phyloP scores from a whole-genome alignment of 306 rosid species.

The Gastrolobium villosum region DNA sequence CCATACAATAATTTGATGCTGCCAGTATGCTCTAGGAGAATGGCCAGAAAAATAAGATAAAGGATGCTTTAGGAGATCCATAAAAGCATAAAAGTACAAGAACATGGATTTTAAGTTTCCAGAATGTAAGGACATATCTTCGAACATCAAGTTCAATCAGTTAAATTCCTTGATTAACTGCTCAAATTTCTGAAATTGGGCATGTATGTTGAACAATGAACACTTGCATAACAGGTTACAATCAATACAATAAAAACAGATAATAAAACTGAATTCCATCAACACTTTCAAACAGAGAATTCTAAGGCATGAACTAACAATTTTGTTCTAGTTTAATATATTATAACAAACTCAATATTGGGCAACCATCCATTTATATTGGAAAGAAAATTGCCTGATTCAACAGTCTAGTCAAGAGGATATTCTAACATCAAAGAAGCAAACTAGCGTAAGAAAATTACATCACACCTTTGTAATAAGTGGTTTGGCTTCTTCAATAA shows the following conservation, averaged over 20 bases:
- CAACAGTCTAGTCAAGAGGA: conserved; percentile 34
- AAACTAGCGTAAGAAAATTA: conserved; percentile 53
- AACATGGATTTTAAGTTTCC: conserved; percentile 5
- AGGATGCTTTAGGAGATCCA: neutral
- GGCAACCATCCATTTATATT: conserved; percentile 10
- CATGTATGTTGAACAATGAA: neutral
- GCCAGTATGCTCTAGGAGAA: conserved; percentile 2
- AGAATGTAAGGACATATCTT: neutral
- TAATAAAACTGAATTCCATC: neutral
- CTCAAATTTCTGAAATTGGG: conserved; percentile 32
- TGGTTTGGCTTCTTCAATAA: conserved; percentile 90
- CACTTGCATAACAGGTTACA: neutral
- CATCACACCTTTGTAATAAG: conserved; percentile 87
- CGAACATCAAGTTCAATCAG: conserved; percentile 19
- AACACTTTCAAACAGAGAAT: conserved; percentile 32
- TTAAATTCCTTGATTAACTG: conserved; percentile 4
- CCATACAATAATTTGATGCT: conserved; percentile 6
- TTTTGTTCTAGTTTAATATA: conserved; percentile 1
- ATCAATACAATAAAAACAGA: conserved; percentile 6
- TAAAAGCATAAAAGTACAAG: neutral
- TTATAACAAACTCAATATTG: neutral
- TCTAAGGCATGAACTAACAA: conserved; percentile 22
- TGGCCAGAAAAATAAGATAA: neutral
- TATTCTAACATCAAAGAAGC: conserved; percentile 35
- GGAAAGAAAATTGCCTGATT: conserved; percentile 16